Percentiles rank a stretch among this genome's conserved stretches.
phyloP scores from a whole-genome alignment of 257 asterid genomes.

The Lycium ferocissimum region DNA sequence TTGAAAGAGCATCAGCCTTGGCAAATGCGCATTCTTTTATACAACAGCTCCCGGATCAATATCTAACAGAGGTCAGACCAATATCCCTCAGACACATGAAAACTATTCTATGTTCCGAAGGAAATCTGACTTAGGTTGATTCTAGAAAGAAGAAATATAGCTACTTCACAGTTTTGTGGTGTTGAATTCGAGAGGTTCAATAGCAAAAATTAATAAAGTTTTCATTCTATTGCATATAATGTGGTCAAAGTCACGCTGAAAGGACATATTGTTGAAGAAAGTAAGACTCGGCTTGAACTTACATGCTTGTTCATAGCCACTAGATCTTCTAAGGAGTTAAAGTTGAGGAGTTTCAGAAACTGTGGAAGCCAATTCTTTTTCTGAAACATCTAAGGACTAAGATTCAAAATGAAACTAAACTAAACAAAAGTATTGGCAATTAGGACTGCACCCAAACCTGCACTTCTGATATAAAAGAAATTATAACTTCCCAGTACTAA shows the following conservation, averaged over 20 bases:
- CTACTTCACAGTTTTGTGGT: conserved; percentile 17
- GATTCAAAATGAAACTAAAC: too few species aligned
- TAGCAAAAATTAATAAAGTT: not conserved
- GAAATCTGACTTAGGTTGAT: not conserved
- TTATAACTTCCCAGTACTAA: too few species aligned
- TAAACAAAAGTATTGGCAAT: too few species aligned
- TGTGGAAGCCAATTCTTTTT: not conserved
- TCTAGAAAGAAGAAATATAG: not conserved
- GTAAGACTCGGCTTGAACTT: too few species aligned
- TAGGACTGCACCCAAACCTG: too few species aligned
- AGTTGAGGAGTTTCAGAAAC: not conserved
- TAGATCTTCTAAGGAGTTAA: not conserved
- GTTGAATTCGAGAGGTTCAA: not conserved
- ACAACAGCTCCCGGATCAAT: conserved; percentile 72
- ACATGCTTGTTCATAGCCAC: not conserved
- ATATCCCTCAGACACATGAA: conserved; percentile 20
- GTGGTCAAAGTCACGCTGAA: not conserved
- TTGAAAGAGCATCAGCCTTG: conserved; percentile 64
- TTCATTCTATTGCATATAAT: not conserved
- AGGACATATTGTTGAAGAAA: not conserved
- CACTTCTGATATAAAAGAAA: too few species aligned
- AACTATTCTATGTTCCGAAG: not conserved
- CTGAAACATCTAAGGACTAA: not conserved
- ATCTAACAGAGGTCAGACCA: conserved; percentile 67
- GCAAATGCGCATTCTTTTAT: conserved; percentile 88